Conservation (phyloP, 2,329 filamentous ascomycete genomes). For the Sporothrix brasiliensis region DNA sequence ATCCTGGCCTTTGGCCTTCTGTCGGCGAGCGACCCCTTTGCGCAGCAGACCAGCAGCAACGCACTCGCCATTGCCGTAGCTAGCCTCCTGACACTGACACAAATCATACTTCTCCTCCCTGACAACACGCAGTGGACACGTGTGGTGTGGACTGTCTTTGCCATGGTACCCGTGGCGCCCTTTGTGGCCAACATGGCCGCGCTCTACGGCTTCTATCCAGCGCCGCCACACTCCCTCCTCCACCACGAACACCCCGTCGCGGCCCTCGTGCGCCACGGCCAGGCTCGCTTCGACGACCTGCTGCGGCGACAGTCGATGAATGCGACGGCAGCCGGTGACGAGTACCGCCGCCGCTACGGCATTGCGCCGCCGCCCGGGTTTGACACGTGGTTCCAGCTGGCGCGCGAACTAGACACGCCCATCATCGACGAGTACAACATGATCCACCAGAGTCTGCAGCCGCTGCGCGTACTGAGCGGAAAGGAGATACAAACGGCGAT, state of each 20-base stretch:
- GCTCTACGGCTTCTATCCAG: not conserved
- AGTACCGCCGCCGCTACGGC: constrained; percentile 51
- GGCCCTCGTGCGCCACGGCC: not conserved
- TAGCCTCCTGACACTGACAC: not conserved
- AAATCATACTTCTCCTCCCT: constrained; percentile 1
- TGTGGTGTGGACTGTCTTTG: constrained; percentile 18
- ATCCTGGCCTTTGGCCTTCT: constrained; percentile 23
- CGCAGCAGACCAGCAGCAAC: not conserved
- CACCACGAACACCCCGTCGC: constrained; percentile 24
- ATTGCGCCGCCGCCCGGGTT: constrained; percentile 53
- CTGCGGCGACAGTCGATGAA: constrained; percentile 27
- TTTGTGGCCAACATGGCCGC: not conserved
- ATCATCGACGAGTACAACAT: constrained; percentile 35
- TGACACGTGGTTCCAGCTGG: constrained; percentile 45
- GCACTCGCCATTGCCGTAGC: not conserved
- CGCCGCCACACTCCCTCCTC: not conserved
- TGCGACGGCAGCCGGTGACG: constrained; percentile 43
- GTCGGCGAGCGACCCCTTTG: constrained; percentile 11
- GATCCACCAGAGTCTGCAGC: constrained; percentile 22
- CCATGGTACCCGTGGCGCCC: constrained; percentile 5
- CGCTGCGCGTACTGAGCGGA: constrained; percentile 16
- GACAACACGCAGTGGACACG: not conserved
- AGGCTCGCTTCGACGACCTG: not conserved
- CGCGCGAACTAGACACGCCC: constrained; percentile 24
- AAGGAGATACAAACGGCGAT: constrained; percentile 23